These are phyloP conservation scores for Microdochium bolleyi DNA, from an alignment of 2,329 filamentous ascomycete genomes.

Conservation along the genomic window DNA sequence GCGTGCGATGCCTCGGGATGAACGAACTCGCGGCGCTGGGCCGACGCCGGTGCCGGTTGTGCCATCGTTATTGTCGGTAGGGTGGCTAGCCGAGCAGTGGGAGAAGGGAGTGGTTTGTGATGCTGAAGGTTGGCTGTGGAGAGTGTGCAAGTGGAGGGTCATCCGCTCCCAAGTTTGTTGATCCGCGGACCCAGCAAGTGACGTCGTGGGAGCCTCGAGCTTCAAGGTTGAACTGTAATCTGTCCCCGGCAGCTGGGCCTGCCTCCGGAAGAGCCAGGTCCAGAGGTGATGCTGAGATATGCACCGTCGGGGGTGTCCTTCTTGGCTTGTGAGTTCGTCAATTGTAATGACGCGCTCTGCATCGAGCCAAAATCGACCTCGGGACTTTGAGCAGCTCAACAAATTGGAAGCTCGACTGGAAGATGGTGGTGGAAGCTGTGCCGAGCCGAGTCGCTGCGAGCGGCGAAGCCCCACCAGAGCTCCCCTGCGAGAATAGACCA, in stretches of 20 bases:
- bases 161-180: too few relatives aligned
- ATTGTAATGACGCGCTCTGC: background rate
- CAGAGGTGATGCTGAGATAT: too few relatives aligned
- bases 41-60: constrained; percentile 1
- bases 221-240: too few relatives aligned
- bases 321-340: background rate
- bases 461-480: background rate
- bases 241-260: too few relatives aligned
- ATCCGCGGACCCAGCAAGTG: too few relatives aligned
- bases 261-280: too few relatives aligned
- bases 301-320: too few relatives aligned
- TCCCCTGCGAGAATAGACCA: background rate
- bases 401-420: background rate
- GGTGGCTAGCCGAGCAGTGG: background rate
- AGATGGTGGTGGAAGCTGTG: background rate
- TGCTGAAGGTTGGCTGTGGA: background rate
- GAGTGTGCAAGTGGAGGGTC: too few relatives aligned
- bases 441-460: background rate
- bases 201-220: too few relatives aligned
- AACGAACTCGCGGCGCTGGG: constrained; percentile 11
- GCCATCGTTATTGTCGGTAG: background rate
- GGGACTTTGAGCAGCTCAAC: background rate
- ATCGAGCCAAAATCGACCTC: background rate
- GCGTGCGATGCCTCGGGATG: constrained; percentile 21
- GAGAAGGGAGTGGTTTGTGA: background rate